Percentiles rank a stretch among this genome's conserved stretches.
Evolutionary conservation across 257 asterid genomes (phyloP).

Genomic region (Solanum verrucosum): DNA sequence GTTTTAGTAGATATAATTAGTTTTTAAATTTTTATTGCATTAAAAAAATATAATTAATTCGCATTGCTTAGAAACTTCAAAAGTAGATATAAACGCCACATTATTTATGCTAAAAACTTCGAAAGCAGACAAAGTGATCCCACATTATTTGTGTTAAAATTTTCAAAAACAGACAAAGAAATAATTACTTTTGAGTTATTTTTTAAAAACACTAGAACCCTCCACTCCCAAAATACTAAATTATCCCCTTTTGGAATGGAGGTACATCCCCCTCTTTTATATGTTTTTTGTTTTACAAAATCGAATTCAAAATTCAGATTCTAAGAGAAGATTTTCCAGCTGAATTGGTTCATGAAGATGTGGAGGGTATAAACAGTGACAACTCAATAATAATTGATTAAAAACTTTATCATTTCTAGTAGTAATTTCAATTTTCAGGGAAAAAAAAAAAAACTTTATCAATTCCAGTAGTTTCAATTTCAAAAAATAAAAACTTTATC

Average conservation of each 20-base stretch:
- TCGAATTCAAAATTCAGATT: conserved; percentile 18
- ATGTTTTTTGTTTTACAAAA: too few relatives aligned
- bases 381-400: background rate
- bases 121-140: too few relatives aligned
- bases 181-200: too few relatives aligned
- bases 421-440: background rate
- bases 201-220: background rate
- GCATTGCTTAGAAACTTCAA: background rate
- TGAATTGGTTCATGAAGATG: background rate
- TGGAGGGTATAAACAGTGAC: background rate
- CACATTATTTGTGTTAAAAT: too few relatives aligned
- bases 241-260: background rate
- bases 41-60: too few relatives aligned
- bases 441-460: background rate
- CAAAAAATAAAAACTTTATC: background rate
- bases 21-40: too few relatives aligned
- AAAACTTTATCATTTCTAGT: background rate
- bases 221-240: background rate
- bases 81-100: background rate
- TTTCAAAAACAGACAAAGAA: too few relatives aligned
- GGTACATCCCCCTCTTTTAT: too few relatives aligned
- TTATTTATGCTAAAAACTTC: background rate
- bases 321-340: conserved; percentile 7
- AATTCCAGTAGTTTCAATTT: background rate
- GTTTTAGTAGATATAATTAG: background rate